These are phyloP conservation scores for Salix suchowensis DNA, from an alignment of 345 rosid genomes.

Conservation along the genomic window DNA sequence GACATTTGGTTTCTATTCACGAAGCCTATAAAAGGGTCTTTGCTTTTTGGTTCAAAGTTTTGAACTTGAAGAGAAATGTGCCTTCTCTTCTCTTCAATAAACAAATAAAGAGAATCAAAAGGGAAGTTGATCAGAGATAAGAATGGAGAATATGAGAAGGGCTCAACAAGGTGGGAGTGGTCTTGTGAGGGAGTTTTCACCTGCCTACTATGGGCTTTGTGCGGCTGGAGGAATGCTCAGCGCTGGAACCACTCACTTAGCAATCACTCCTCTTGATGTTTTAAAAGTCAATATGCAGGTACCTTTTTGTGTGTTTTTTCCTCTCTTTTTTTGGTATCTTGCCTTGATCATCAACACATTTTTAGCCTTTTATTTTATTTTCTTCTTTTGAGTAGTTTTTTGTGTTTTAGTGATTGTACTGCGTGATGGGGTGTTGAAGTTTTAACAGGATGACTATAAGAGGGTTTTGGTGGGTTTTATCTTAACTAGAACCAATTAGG, in stretches of 20 bases:
- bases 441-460: neutral
- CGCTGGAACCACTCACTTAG: slow-evolving; percentile 58
- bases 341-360: neutral
- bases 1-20: neutral
- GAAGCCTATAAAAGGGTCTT: neutral
- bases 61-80: neutral
- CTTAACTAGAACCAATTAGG: no score
- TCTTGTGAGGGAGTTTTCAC: slow-evolving; percentile 30
- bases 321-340: neutral
- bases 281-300: slow-evolving; percentile 70
- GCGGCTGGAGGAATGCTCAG: slow-evolving; percentile 55
- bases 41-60: neutral
- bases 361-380: neutral
- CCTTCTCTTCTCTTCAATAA: neutral
- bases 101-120: neutral
- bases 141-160: slow-evolving; percentile 2
- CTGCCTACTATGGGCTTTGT: slow-evolving; percentile 51
- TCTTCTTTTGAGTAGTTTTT: no score
- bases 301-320: neutral
- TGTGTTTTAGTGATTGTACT: neutral
- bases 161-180: slow-evolving; percentile 10
- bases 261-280: slow-evolving; percentile 58
- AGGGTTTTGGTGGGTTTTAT: neutral
- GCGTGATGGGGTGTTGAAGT: neutral
- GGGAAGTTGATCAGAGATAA: no score